phyloP scores from a whole-genome alignment of 805 yeast species.

The Monosporozyma siamensis region DNA sequence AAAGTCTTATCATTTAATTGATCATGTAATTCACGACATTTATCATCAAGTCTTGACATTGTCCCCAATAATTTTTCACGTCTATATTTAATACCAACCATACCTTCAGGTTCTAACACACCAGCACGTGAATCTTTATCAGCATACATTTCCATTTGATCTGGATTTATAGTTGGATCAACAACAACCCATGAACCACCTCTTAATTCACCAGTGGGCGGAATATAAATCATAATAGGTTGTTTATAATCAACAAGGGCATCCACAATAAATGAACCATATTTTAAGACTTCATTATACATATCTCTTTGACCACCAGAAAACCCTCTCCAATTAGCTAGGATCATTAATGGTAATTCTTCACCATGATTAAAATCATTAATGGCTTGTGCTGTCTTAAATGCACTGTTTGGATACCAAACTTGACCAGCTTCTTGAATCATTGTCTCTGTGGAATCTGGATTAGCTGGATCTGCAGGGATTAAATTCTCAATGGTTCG shows the following conservation, averaged over 20 bases:
- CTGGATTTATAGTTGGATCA: constrained; percentile 93
- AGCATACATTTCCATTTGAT: constrained; percentile 99
- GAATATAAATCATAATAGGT: constrained; percentile 94
- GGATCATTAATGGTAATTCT: constrained; percentile 90
- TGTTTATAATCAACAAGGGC: constrained; percentile 93
- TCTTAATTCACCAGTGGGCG: constrained; percentile 96
- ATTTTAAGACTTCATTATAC: constrained; percentile 96
- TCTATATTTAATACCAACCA: constrained; percentile 97
- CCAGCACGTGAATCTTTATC: constrained; percentile 94
- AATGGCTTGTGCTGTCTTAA: constrained; percentile 98
- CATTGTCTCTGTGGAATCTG: constrained; percentile 78
- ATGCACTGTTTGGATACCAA: constrained; percentile 99
- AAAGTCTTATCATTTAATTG: constrained; percentile 46
- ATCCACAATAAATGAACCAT: constrained; percentile 94
- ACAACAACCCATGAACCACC: constrained; percentile 99
- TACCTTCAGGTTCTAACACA: constrained; percentile 97
- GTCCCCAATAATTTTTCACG: constrained; percentile 85
- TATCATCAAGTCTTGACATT: constrained; percentile 80
- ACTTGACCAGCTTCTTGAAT: constrained; percentile 98
- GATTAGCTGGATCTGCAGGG: constrained; percentile 99
- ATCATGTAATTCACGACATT: constrained; percentile 58
- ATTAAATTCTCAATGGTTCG: constrained; percentile 77
- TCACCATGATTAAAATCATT: constrained; percentile 97
- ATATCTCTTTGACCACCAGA: constrained; percentile 99
- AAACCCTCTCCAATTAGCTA: constrained; percentile 99